Evolutionary conservation across 2,329 filamentous ascomycete species (phyloP).

Genomic region (Scortechinia acanthostroma): DNA sequence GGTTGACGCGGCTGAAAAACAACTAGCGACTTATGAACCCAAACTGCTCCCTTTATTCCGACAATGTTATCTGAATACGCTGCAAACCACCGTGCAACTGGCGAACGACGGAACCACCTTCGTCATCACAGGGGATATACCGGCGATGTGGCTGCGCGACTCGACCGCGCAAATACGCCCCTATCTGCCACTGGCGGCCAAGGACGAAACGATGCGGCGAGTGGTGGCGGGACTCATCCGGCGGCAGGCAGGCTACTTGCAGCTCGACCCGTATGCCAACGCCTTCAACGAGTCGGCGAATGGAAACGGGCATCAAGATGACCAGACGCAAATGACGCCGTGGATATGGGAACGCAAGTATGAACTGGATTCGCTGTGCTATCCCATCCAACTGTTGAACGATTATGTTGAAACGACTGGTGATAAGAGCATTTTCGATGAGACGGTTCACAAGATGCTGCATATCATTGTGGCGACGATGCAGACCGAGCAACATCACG

Average conservation of each 20-base stretch:
- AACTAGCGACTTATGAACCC: too few relatives aligned
- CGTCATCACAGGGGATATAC: constrained; percentile 87
- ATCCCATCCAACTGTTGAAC: constrained; percentile 80
- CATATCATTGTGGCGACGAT: constrained; percentile 57
- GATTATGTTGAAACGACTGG: constrained; percentile 61
- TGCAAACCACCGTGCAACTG: too few relatives aligned
- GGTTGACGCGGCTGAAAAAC: too few relatives aligned
- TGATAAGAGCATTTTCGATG: constrained; percentile 71
- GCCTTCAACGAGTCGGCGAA: constrained; percentile 73
- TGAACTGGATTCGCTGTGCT: constrained; percentile 88
- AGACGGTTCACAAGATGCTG: constrained; percentile 74
- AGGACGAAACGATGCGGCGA: constrained; percentile 70
- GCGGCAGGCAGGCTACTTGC: constrained; percentile 90
- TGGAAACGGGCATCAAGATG: constrained; percentile 77
- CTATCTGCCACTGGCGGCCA: constrained; percentile 78
- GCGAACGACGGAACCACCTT: too few relatives aligned
- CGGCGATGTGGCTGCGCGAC: constrained; percentile 86
- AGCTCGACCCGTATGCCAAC: constrained; percentile 93
- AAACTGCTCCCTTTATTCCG: too few relatives aligned
- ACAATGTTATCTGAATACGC: too few relatives aligned
- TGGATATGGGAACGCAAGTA: constrained; percentile 98
- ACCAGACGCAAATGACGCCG: constrained; percentile 76
- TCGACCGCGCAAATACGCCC: constrained; percentile 89
- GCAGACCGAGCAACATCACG: too few relatives aligned
- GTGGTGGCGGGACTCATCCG: constrained; percentile 90